Percentiles rank a stretch among this genome's conserved stretches.
phyloP scores from a whole-genome alignment of 2,329 filamentous ascomycete genomes.

The Claviceps arundinis region DNA sequence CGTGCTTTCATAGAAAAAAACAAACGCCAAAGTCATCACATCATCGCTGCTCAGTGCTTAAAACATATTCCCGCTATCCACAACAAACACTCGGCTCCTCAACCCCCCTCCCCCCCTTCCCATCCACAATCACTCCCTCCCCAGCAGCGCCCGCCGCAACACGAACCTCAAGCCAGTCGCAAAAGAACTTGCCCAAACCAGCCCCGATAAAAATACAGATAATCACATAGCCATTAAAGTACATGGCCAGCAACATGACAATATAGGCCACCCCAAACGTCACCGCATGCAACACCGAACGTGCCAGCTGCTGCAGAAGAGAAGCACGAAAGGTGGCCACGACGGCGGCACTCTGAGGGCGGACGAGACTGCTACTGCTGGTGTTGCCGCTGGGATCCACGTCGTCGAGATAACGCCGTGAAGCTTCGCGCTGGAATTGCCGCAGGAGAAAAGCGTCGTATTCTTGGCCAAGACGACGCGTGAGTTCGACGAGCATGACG shows the following conservation, averaged over 20 bases:
- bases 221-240: conserved; percentile 59
- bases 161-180: conserved; percentile 34
- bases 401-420: conserved; percentile 10
- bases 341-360: conserved; percentile 3
- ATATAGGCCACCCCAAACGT: conserved; percentile 68
- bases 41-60: too few species aligned
- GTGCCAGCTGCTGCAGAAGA: conserved; percentile 48
- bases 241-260: conserved; percentile 56
- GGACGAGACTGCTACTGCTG: background rate
- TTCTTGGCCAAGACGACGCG: conserved; percentile 57
- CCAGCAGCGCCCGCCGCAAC: conserved; percentile 20
- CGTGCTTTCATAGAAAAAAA: too few species aligned
- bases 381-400: conserved; percentile 7
- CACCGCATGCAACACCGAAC: conserved; percentile 52
- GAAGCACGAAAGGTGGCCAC: conserved; percentile 37
- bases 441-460: conserved; percentile 55
- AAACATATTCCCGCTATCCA: conserved; percentile 12
- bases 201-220: conserved; percentile 56
- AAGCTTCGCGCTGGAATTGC: conserved; percentile 25
- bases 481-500: conserved; percentile 55
- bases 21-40: too few species aligned
- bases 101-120: conserved; percentile 18
- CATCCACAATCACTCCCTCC: conserved; percentile 9
- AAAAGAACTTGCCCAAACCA: conserved; percentile 39
- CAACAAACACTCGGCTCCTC: conserved; percentile 36